phyloP scores from a whole-genome alignment of 495 filamentous ascomycete species.

The Hypoxylon lienhwacheense region DNA sequence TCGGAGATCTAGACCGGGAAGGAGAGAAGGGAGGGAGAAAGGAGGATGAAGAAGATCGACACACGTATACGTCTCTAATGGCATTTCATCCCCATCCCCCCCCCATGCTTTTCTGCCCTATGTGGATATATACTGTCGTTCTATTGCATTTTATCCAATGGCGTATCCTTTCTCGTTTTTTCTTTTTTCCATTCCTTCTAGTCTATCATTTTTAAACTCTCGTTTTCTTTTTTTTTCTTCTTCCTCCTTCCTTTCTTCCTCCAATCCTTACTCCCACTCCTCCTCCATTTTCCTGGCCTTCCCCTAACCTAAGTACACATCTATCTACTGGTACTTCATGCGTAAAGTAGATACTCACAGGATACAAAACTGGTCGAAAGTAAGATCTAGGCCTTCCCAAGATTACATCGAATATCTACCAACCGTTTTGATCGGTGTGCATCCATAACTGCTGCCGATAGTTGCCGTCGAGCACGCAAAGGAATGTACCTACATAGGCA shows the following conservation, averaged over 20 bases:
- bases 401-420: slow-evolving; percentile 10
- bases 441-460: slow-evolving; percentile 24
- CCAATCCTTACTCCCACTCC: no score
- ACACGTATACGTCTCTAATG: background rate
- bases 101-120: no score
- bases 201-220: background rate
- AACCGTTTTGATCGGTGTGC: slow-evolving; percentile 27
- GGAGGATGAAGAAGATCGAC: background rate
- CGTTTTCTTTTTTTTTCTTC: background rate
- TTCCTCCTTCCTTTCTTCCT: background rate
- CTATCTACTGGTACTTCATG: no score
- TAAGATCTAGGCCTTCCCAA: slow-evolving; percentile 6
- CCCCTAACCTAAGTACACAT: no score
- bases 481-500: slow-evolving; percentile 19
- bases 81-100: background rate
- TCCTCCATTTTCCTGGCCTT: no score
- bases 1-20: slow-evolving; percentile 25
- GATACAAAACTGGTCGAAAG: no score
- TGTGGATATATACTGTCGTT: no score
- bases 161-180: background rate
- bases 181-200: background rate
- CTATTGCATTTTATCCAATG: background rate
- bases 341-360: no score
- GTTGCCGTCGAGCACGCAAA: background rate
- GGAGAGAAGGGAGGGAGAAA: background rate